Evolutionary conservation across 2,329 filamentous ascomycete species (phyloP), one percentile per base, ranked within the genome.

Genomic region (Sclerotinia trifoliorum): DNA sequence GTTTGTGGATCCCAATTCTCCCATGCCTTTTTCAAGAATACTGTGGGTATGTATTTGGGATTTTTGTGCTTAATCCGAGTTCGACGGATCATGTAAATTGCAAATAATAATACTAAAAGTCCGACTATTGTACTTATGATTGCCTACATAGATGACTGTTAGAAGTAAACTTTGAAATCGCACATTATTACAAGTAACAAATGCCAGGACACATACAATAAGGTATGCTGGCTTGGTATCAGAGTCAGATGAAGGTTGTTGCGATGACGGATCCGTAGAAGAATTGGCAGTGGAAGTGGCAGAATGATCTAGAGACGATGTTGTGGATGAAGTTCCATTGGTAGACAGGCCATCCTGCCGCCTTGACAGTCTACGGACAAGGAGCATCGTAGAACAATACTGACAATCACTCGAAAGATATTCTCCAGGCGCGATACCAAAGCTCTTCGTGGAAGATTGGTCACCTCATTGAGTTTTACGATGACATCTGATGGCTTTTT

Each of bases 21-120:
- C 85, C 85, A 86, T 75, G 80, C 78, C 24, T 78, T 79, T 74
- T 85, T 86, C 44, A 86, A 73, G 67, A 78, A 82, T 35, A 79
- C 77, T 0, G 82, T 83, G 5, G 85, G 83, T 29, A 86, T 78
- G 68, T 82, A 83, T 76, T 80, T 85, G 3, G 84, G 83, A 39
- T 82, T 78, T 66, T 77, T 80, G 70, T 84, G 78, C 62, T 78
- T 78, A 66, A 77, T 75, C 46, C 83, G 81, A 51, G 82, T 76
- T 60, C 75, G 75, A n/a, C 82, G 81, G 24, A 76, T 64, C 26
- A 73, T 11, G 29, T 71, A 70, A 54, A 72, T 70, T 13, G 67
- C 65, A 39, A 74, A 60, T 19, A 74, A 24, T 15, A 76, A 46
- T 21, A 42, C 69, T n/a, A 75, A 55, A 49, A 76, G 8, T 26